Conservation (phyloP, 148 eudicot genomes). For the Selenicereus undatus region DNA sequence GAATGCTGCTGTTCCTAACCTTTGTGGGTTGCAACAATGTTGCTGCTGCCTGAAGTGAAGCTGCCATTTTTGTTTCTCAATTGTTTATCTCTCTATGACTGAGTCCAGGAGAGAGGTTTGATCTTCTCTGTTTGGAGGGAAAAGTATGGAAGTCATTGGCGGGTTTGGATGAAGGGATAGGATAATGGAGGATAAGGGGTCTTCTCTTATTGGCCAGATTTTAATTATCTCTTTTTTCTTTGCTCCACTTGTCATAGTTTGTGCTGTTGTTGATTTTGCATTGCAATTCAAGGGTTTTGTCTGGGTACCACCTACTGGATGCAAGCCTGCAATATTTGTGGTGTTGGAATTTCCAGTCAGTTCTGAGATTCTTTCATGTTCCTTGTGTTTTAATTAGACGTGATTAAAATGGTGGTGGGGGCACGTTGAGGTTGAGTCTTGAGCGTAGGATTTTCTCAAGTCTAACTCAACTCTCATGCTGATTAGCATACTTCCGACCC, state of each 20-base stretch:
- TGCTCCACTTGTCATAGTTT: constrained; percentile 45
- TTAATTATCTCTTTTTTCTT: constrained; percentile 26
- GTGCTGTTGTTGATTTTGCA: constrained; percentile 4
- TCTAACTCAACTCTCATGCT: no score
- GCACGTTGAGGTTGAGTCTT: no score
- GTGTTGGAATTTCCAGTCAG: neutral
- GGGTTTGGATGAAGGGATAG: constrained; percentile 70
- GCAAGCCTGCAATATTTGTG: neutral
- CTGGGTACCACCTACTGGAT: neutral
- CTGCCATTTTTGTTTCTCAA: constrained; percentile 55
- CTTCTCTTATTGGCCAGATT: constrained; percentile 53
- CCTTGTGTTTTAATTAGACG: neutral
- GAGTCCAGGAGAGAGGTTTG: constrained; percentile 2
- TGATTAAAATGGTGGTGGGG: no score
- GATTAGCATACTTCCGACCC: no score
- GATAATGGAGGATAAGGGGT: constrained; percentile 46
- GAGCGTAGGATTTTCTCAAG: no score
- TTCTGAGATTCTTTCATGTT: neutral
- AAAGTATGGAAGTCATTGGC: constrained; percentile 26
- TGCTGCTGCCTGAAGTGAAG: constrained; percentile 92
- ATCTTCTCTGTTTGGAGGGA: constrained; percentile 12
- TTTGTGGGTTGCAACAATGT: constrained; percentile 76
- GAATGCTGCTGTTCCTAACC: constrained; percentile 36
- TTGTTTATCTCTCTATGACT: constrained; percentile 9
- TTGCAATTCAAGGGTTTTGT: neutral